A percentile compares a stretch with the other conserved stretches of the same genome.
Evolutionary conservation across 495 filamentous ascomycete species (phyloP).

Genomic region (Neurospora sp.): DNA sequence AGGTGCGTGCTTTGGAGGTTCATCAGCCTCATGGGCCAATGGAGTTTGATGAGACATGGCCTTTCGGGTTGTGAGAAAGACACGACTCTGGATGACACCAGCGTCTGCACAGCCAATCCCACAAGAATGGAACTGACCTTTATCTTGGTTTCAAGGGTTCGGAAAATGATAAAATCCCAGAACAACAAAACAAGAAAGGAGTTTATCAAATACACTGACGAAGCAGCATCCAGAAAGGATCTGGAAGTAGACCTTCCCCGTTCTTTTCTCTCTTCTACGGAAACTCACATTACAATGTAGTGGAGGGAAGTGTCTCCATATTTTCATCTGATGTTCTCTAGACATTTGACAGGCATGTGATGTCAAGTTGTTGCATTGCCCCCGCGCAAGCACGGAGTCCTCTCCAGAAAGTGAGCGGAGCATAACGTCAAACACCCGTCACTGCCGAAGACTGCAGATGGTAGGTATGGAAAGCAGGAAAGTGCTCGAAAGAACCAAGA

Average conservation of each 20-base stretch:
- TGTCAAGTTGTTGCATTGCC: not conserved
- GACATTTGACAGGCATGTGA: not conserved
- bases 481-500: not conserved
- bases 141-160: too few species aligned
- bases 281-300: too few species aligned
- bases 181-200: too few species aligned
- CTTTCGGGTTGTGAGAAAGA: slow-evolving; percentile 39
- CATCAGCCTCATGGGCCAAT: slow-evolving; percentile 39
- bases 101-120: not conserved
- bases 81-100: not conserved
- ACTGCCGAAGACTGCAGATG: not conserved
- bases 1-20: slow-evolving; percentile 41
- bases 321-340: not conserved
- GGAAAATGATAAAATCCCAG: too few species aligned
- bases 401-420: not conserved
- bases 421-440: not conserved
- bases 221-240: too few species aligned
- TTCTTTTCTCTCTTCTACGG: too few species aligned
- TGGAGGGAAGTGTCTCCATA: not conserved
- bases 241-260: too few species aligned
- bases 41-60: slow-evolving; percentile 45
- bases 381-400: not conserved
- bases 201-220: too few species aligned
- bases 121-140: too few species aligned
- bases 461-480: not conserved